phyloP scores from a whole-genome alignment of 495 filamentous ascomycete species.

The Geopyxis carbonaria region DNA sequence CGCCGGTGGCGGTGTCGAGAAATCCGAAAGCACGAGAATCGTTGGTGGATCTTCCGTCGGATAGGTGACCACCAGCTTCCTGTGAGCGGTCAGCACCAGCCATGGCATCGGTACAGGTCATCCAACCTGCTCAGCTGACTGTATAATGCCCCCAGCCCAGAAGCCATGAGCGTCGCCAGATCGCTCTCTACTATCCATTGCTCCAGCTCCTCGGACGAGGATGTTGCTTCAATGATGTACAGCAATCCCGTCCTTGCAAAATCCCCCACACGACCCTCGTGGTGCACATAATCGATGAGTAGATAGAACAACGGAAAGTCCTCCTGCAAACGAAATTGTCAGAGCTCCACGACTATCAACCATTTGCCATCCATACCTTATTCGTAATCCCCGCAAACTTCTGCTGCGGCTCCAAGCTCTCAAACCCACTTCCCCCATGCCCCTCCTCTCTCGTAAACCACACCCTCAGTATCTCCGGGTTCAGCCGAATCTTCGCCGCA shows the following conservation, averaged over 20 bases:
- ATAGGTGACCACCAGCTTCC: conserved; percentile 47
- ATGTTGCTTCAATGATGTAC: conserved; percentile 88
- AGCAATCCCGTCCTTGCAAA: conserved; percentile 93
- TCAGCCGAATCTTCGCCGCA: conserved; percentile 80
- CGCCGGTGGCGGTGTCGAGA: conserved; percentile 41
- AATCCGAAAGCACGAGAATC: conserved; percentile 73
- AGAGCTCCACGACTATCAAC: neutral
- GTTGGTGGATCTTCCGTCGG: conserved; percentile 51
- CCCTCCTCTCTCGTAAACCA: conserved; percentile 55
- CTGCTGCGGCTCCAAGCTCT: conserved; percentile 35
- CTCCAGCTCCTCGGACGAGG: conserved; percentile 62
- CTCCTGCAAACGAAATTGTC: too few species aligned
- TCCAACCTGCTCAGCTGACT: conserved; percentile 74
- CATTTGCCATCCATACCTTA: conserved; percentile 33
- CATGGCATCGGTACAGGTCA: neutral
- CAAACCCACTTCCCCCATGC: conserved; percentile 29
- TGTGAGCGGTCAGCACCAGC: conserved; percentile 4
- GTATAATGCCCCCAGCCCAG: conserved; percentile 83
- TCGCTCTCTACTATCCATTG: conserved; percentile 96
- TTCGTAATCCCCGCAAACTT: conserved; percentile 71
- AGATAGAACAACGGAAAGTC: conserved; percentile 94
- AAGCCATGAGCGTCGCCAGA: conserved; percentile 91
- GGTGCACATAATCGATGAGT: conserved; percentile 87
- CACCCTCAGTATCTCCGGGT: conserved; percentile 62
- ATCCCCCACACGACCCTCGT: conserved; percentile 80